phyloP scores from a whole-genome alignment of 2,329 filamentous ascomycete species.

The Hypomyces rosellus region DNA sequence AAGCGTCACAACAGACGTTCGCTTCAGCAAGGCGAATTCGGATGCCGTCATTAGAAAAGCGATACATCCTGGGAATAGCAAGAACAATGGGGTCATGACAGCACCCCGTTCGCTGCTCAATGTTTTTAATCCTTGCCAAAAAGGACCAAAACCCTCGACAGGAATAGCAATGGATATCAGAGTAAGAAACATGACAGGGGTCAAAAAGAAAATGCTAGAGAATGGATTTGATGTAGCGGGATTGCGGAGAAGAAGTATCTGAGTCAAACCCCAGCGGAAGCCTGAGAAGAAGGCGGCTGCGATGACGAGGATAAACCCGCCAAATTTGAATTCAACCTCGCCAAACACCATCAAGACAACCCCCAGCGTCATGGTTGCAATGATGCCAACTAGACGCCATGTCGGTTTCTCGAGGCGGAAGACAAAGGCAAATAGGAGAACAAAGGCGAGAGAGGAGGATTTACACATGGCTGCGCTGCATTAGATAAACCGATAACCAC shows the following conservation, averaged over 20 bases:
- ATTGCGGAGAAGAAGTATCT: conserved; percentile 89
- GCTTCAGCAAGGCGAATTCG: conserved; percentile 90
- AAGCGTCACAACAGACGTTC: conserved; percentile 90
- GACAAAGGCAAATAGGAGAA: conserved; percentile 88
- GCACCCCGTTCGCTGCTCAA: conserved; percentile 64
- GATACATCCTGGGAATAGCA: conserved; percentile 83
- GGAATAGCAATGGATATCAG: conserved; percentile 75
- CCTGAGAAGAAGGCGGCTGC: conserved; percentile 90
- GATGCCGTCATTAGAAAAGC: conserved; percentile 96
- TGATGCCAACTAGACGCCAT: conserved; percentile 77
- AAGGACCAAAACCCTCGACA: conserved; percentile 69
- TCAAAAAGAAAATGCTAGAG: conserved; percentile 95
- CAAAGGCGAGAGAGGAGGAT: conserved; percentile 90
- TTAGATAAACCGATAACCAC: conserved; percentile 16
- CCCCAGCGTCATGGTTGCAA: conserved; percentile 83
- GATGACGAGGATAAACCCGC: conserved; percentile 90
- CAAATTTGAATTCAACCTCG: conserved; percentile 79
- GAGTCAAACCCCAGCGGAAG: conserved; percentile 97
- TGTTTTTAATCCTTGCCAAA: conserved; percentile 57
- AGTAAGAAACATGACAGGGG: conserved; percentile 88
- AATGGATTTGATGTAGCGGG: conserved; percentile 95
- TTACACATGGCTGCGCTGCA: conserved; percentile 78
- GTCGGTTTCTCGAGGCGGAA: conserved; percentile 88
- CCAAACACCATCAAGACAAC: conserved; percentile 98
- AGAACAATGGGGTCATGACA: conserved; percentile 59